Evolutionary conservation across 2,329 filamentous ascomycete genomes (phyloP).

Genomic region (Ceratocystis colombiana): DNA sequence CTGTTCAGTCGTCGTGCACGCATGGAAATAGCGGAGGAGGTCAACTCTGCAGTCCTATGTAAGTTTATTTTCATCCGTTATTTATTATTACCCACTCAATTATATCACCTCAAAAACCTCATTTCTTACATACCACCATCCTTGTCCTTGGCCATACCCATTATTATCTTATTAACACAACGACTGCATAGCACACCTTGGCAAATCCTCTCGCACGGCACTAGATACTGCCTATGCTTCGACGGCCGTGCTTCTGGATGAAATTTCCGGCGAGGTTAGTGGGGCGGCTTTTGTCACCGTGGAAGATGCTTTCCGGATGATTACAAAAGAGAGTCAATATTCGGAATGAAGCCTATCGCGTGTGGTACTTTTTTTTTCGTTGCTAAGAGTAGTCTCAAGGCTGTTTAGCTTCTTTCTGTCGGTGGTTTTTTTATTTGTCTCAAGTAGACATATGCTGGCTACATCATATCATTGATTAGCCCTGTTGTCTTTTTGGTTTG

Average conservation of each 20-base stretch:
- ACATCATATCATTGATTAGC: neutral
- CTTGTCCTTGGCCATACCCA: neutral
- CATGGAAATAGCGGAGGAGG: conserved; percentile 73
- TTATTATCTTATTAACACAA: conserved; percentile 19
- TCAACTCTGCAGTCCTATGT: conserved; percentile 90
- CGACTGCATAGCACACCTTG: conserved; percentile 60
- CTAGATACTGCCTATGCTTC: conserved; percentile 79
- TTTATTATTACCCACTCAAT: conserved; percentile 2
- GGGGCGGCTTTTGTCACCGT: conserved; percentile 62
- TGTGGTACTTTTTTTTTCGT: no score
- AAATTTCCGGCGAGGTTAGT: conserved; percentile 68
- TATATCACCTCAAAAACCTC: no score
- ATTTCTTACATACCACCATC: neutral
- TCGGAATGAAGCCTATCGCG: neutral
- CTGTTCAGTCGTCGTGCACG: conserved; percentile 67
- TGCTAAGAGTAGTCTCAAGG: no score
- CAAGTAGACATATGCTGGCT: no score
- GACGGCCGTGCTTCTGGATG: conserved; percentile 74
- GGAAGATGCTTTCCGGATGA: conserved; percentile 5
- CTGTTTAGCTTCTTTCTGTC: no score
- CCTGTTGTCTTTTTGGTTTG: neutral
- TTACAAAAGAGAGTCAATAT: neutral
- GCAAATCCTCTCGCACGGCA: conserved; percentile 77
- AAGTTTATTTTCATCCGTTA: conserved; percentile 33
- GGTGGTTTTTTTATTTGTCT: no score